phyloP scores from a whole-genome alignment of 148 eudicot genomes.

The Chenopodium quinoa region DNA sequence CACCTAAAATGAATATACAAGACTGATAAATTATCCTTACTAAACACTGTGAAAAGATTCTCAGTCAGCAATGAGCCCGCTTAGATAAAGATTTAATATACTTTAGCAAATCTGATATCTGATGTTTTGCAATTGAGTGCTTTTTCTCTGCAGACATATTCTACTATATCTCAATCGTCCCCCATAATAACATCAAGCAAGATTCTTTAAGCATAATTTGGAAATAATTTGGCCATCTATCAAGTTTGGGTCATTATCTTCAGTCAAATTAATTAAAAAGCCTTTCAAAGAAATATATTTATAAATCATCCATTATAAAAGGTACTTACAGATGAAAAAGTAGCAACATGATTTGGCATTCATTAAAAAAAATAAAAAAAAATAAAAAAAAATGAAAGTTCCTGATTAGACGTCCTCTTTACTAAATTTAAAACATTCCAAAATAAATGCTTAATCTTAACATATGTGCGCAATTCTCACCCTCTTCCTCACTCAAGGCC shows the following conservation, averaged over 20 bases:
- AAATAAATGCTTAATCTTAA: background rate
- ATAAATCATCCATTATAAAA: background rate
- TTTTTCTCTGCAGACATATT: background rate
- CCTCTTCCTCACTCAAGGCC: background rate
- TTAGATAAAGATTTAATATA: background rate
- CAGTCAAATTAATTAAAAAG: background rate
- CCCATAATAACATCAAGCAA: background rate
- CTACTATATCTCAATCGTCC: background rate
- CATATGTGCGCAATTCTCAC: background rate
- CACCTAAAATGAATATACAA: background rate
- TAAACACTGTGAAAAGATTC: background rate
- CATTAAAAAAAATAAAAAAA: background rate
- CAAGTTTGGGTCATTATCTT: background rate
- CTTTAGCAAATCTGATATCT: background rate
- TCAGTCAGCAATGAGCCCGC: background rate
- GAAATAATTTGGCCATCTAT: background rate
- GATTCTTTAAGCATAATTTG: background rate
- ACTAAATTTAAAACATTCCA: background rate
- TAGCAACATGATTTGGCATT: background rate
- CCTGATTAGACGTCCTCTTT: background rate
- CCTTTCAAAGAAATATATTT: background rate
- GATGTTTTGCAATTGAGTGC: background rate
- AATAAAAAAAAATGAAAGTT: background rate
- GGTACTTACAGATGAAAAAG: background rate
- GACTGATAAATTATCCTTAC: background rate